Evolutionary conservation across 2,329 filamentous ascomycete species (phyloP), one percentile per base, ranked within the genome.

Genomic region (Venturia effusa): DNA sequence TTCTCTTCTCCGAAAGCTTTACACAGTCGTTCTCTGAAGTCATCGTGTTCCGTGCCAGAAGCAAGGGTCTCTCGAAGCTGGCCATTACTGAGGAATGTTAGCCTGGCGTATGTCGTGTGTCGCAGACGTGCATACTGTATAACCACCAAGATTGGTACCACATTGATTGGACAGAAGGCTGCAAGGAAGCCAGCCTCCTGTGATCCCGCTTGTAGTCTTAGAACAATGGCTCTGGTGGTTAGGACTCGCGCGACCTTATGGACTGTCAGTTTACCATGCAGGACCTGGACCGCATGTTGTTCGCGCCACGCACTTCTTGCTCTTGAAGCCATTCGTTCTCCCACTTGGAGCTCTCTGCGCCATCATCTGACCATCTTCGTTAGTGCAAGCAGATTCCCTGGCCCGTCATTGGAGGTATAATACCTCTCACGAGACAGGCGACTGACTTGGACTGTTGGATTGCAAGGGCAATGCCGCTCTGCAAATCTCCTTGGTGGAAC

Each of bases 351-450:
- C 90, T 93, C 71, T 89, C 86, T 34, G 85, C 80, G 48, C 82
- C 81, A 61, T 84, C 84, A 73, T 95, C 90, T 92, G 70, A 32
- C 59, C 61, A 10, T 7, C 8, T 39, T 8, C 30, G 17, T 39
- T n/a, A 59, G 22, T 45, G 22, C 4, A 13, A n/a, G 41, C 27
- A 41, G 13, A 34, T 37, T 30, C 22, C 27, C 51, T 17, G 41
- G 15, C 24, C 34, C 13, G 48, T 3, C 24, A 30, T 10, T 48
- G 22, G 19, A 64, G 17, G 68, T 79, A 68, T 74, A 15, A 8
- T 39, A 91, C 90, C 88, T 71, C 86, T 84, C 39, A 96, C 87
- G 74, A 97, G 95, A 76, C 91, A 96, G 37, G 89, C 83, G 0
- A 97, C 89, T 22, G 88, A 81, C 75, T 93, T 95, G 65, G 84